Evolutionary conservation across 805 yeast genomes (phyloP).

Genomic region (Pichia thaimueangensis): DNA sequence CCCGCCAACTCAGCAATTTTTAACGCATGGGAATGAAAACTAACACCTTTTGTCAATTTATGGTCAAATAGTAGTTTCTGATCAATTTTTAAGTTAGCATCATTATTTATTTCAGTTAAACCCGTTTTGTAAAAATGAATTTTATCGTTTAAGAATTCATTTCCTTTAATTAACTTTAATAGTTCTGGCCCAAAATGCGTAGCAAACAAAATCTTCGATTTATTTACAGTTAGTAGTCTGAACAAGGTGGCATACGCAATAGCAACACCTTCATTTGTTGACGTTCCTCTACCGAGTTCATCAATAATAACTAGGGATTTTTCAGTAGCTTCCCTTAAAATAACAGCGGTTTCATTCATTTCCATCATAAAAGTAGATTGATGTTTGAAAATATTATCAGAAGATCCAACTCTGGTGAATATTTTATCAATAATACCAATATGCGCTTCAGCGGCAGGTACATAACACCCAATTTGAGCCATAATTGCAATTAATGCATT

Average conservation of each 20-base stretch:
- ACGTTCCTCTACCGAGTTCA: constrained; percentile 88
- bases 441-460: constrained; percentile 59
- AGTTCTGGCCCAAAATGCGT: constrained; percentile 72
- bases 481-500: constrained; percentile 62
- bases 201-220: constrained; percentile 77
- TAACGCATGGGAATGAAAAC: constrained; percentile 68
- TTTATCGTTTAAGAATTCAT: constrained; percentile 23
- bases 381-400: constrained; percentile 72
- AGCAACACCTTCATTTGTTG: constrained; percentile 77
- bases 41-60: constrained; percentile 57
- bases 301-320: constrained; percentile 74
- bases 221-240: constrained; percentile 45
- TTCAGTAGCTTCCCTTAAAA: constrained; percentile 57
- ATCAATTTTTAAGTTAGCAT: constrained; percentile 14
- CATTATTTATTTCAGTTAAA: constrained; percentile 14
- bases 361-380: constrained; percentile 92
- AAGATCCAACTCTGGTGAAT: constrained; percentile 77
- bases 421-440: constrained; percentile 73
- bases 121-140: constrained; percentile 25
- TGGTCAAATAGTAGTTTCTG: constrained; percentile 45
- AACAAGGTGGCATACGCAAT: constrained; percentile 73
- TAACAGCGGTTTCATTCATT: constrained; percentile 76
- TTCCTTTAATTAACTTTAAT: constrained; percentile 31
- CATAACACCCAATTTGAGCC: constrained; percentile 69
- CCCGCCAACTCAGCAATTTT: constrained; percentile 76